phyloP scores from a whole-genome alignment of 176 grass and related monocot species.

The Calamus simplicifolius region DNA sequence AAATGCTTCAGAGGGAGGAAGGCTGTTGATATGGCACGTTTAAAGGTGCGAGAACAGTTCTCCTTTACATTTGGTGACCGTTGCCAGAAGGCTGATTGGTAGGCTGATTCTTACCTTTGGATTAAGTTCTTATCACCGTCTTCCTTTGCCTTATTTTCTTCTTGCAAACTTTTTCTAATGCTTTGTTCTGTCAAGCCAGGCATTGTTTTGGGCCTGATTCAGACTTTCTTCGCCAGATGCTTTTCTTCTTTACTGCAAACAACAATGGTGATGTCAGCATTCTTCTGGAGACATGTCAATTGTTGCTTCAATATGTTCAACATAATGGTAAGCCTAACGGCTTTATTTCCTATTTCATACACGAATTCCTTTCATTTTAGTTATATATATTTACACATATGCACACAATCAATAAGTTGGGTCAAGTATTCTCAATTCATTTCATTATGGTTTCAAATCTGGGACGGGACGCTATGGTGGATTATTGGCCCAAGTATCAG shows the following conservation, averaged over 20 bases:
- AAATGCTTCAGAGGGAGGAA: slow-evolving; percentile 99
- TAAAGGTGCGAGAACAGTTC: slow-evolving; percentile 55
- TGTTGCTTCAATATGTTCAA: slow-evolving; percentile 62
- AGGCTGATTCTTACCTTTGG: slow-evolving; percentile 11
- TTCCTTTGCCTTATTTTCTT: slow-evolving; percentile 17
- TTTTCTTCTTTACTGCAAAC: slow-evolving; percentile 88
- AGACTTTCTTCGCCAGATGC: slow-evolving; percentile 81
- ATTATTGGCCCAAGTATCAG: no score
- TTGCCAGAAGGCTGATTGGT: slow-evolving; percentile 69
- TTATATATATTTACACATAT: no score
- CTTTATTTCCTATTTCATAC: not conserved
- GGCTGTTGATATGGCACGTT: slow-evolving; percentile 46
- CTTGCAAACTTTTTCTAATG: slow-evolving; percentile 25
- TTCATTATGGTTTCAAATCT: no score
- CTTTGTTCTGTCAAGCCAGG: slow-evolving; percentile 51
- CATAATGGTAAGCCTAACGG: slow-evolving; percentile 33
- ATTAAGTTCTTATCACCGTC: slow-evolving; percentile 3
- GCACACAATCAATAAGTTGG: no score
- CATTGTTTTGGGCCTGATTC: slow-evolving; percentile 50
- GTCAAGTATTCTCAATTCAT: no score
- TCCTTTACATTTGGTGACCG: slow-evolving; percentile 56
- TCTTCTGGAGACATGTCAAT: slow-evolving; percentile 59
- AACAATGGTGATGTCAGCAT: slow-evolving; percentile 56
- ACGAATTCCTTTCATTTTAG: no score
- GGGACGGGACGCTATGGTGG: no score